Percentiles rank a stretch among this genome's conserved stretches.
Evolutionary conservation across 345 rosid genomes (phyloP).

Genomic region (Hibiscus tridactylites): DNA sequence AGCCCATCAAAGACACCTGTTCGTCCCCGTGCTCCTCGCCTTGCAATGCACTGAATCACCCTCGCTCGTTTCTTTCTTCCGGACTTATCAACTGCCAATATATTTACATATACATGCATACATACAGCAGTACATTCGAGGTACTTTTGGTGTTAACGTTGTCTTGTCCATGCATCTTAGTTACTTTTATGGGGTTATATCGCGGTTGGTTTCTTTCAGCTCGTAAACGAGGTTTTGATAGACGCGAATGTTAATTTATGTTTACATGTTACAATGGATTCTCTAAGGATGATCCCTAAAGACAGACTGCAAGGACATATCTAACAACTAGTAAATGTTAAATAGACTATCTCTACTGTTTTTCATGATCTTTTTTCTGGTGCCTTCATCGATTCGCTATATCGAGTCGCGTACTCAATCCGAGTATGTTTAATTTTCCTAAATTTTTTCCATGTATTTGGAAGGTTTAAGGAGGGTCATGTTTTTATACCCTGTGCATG

Average conservation of each 20-base stretch:
- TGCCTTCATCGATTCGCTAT: too few species aligned
- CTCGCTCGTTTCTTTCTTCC: constrained; percentile 15
- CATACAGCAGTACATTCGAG: constrained; percentile 24
- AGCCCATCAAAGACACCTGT: constrained; percentile 99
- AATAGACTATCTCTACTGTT: neutral
- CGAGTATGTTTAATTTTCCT: too few species aligned
- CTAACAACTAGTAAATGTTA: constrained; percentile 16
- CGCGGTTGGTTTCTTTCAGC: constrained; percentile 13
- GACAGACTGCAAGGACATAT: neutral
- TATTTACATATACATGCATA: constrained; percentile 19
- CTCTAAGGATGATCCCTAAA: constrained; percentile 12
- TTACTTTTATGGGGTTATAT: constrained; percentile 16
- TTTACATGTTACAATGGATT: constrained; percentile 3
- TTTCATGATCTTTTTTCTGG: neutral
- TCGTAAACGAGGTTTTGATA: constrained; percentile 27
- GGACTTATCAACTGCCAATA: constrained; percentile 21
- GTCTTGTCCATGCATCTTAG: constrained; percentile 12
- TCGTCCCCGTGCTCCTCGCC: constrained; percentile 61
- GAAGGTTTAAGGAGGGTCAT: too few species aligned
- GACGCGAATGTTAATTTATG: constrained; percentile 30
- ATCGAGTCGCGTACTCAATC: neutral
- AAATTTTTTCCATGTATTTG: too few species aligned
- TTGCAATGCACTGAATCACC: constrained; percentile 27
- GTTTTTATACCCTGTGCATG: too few species aligned
- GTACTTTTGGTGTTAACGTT: constrained; percentile 24